Conservation (phyloP, 225 moss, liverwort and hornwort genomes). For the Pseudisothecium myosuroides region DNA sequence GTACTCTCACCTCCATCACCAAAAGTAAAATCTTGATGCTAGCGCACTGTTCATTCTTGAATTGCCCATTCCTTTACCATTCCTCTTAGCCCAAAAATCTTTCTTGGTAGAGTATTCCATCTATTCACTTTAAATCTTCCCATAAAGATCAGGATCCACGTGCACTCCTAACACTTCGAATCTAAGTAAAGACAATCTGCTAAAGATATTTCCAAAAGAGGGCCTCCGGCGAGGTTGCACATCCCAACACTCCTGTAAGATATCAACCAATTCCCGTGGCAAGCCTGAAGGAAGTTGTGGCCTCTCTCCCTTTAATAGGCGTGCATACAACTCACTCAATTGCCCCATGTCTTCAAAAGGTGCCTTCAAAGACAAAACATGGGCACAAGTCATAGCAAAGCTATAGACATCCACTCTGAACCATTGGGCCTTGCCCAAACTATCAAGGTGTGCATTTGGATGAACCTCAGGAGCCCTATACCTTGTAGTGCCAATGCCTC, state of each 20-base stretch:
- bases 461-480: not conserved
- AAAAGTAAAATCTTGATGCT: not conserved
- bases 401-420: not conserved
- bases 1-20: not conserved
- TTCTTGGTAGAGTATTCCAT: too few species aligned
- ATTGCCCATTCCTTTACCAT: not conserved
- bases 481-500: not conserved
- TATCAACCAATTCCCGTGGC: rapidly evolving
- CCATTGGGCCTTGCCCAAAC: not conserved
- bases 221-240: rapidly evolving
- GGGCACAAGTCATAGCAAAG: not conserved
- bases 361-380: not conserved
- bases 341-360: not conserved
- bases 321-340: not conserved
- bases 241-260: not conserved
- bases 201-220: rapidly evolving
- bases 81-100: rapidly evolving
- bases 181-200: rapidly evolving
- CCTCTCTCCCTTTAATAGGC: not conserved
- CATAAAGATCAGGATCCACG: too few species aligned
- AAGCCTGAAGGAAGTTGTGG: not conserved
- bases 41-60: too few species aligned
- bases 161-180: too few species aligned
- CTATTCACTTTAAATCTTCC: too few species aligned
- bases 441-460: not conserved